phyloP scores from a whole-genome alignment of 805 yeast species.

The Saturnispora gosingensis region DNA sequence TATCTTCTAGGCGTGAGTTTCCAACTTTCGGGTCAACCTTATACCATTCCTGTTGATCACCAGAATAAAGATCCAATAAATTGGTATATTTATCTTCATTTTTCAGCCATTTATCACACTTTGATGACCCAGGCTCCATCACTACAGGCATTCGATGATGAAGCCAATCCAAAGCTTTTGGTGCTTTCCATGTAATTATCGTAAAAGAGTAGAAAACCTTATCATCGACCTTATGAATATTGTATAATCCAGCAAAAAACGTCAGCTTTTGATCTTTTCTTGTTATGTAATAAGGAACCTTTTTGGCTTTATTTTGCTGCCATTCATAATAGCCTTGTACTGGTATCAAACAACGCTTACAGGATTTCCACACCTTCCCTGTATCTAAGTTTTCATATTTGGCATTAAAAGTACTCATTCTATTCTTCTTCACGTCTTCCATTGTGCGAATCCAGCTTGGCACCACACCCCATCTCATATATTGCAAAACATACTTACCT shows the following conservation, averaged over 20 bases:
- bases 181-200: conserved; percentile 67
- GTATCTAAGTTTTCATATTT: conserved; percentile 49
- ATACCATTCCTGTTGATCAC: conserved; percentile 35
- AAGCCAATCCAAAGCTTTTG: conserved; percentile 51
- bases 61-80: not conserved
- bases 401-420: conserved; percentile 62
- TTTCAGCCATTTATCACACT: conserved; percentile 53
- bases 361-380: conserved; percentile 48
- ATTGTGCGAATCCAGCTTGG: conserved; percentile 52
- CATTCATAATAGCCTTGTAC: conserved; percentile 85
- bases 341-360: conserved; percentile 65
- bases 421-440: conserved; percentile 23
- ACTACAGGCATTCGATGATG: conserved; percentile 77
- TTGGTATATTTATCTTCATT: conserved; percentile 27
- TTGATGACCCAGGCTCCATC: conserved; percentile 38
- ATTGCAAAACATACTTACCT: conserved; percentile 24
- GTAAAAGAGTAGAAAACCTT: conserved; percentile 43
- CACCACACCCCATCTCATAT: conserved; percentile 75
- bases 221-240: conserved; percentile 19
- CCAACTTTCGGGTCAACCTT: conserved; percentile 60
- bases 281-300: conserved; percentile 57
- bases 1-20: conserved; percentile 40
- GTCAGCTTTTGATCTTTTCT: conserved; percentile 43
- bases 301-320: conserved; percentile 31
- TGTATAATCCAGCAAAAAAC: conserved; percentile 56